Conservation (phyloP, 2,329 filamentous ascomycete species). For the Karstenula rhodostoma region DNA sequence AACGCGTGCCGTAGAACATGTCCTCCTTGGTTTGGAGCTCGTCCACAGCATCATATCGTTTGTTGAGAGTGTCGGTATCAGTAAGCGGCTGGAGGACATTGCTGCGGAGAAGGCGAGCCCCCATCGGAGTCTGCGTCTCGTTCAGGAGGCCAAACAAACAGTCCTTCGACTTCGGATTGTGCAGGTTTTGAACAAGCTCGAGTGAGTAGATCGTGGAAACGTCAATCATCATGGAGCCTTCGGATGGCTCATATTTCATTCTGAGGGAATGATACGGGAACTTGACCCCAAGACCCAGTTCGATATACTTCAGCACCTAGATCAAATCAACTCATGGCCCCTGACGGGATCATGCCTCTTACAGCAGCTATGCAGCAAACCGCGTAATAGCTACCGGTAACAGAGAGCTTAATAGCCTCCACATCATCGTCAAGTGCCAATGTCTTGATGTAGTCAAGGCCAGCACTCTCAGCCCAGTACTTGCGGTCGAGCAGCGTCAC, state of each 20-base stretch:
- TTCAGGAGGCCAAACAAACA: slow-evolving; percentile 88
- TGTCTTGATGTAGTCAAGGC: slow-evolving; percentile 78
- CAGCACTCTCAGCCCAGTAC: slow-evolving; percentile 82
- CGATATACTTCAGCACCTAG: slow-evolving; percentile 82
- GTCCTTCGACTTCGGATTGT: slow-evolving; percentile 78
- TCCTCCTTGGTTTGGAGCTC: slow-evolving; percentile 84
- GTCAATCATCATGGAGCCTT: slow-evolving; percentile 96
- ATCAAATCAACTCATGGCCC: slow-evolving; percentile 6
- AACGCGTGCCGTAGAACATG: slow-evolving; percentile 79
- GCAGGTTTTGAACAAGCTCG: slow-evolving; percentile 88
- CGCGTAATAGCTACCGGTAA: slow-evolving; percentile 85
- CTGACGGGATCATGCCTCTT: slow-evolving; percentile 62
- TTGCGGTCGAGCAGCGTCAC: slow-evolving; percentile 75
- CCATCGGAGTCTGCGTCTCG: slow-evolving; percentile 87
- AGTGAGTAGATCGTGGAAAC: slow-evolving; percentile 84
- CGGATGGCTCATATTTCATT: slow-evolving; percentile 85
- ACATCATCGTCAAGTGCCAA: slow-evolving; percentile 83
- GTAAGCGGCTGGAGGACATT: slow-evolving; percentile 92
- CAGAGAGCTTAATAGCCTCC: slow-evolving; percentile 79
- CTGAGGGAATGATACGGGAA: slow-evolving; percentile 83
- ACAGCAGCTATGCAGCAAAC: slow-evolving; percentile 87
- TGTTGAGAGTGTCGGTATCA: slow-evolving; percentile 69
- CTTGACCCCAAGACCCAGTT: slow-evolving; percentile 70
- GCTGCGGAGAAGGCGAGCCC: slow-evolving; percentile 79
- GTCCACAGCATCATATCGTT: slow-evolving; percentile 81